Evolutionary conservation across 139 green algal species (phyloP).

Genomic region (Eudorina sp.): DNA sequence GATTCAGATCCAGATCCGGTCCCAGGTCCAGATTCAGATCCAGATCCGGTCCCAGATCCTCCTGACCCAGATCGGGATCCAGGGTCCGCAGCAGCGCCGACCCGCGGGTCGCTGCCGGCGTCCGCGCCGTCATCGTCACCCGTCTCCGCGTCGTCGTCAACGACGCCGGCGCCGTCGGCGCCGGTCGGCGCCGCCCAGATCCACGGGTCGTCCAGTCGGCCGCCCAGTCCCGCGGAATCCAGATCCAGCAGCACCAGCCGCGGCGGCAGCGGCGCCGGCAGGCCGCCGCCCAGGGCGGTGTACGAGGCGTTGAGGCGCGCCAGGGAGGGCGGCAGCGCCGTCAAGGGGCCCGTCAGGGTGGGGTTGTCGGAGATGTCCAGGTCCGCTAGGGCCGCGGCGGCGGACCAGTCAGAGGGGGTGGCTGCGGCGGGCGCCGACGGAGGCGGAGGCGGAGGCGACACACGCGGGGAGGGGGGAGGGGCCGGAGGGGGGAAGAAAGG

Average conservation of each 20-base stretch:
- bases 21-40: too few species aligned
- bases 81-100: too few species aligned
- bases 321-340: background rate
- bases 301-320: background rate
- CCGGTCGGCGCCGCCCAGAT: background rate
- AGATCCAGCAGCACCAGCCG: background rate
- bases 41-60: too few species aligned
- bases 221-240: background rate
- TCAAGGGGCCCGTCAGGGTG: background rate
- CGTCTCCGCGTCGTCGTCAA: too few species aligned
- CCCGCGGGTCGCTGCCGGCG: too few species aligned
- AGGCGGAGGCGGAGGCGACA: too few species aligned
- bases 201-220: background rate
- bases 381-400: background rate
- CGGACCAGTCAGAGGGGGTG: background rate
- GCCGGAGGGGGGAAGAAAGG: background rate
- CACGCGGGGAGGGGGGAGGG: too few species aligned
- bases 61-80: too few species aligned
- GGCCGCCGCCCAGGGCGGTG: constrained; percentile 8
- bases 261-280: constrained; percentile 1
- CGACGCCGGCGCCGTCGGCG: too few species aligned
- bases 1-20: too few species aligned
- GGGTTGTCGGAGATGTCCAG: constrained; percentile 4
- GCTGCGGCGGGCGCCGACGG: background rate
- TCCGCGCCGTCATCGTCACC: too few species aligned